Conservation (phyloP, 1,139 yeast genomes). For the Saccharomycopsis hybrid region DNA sequence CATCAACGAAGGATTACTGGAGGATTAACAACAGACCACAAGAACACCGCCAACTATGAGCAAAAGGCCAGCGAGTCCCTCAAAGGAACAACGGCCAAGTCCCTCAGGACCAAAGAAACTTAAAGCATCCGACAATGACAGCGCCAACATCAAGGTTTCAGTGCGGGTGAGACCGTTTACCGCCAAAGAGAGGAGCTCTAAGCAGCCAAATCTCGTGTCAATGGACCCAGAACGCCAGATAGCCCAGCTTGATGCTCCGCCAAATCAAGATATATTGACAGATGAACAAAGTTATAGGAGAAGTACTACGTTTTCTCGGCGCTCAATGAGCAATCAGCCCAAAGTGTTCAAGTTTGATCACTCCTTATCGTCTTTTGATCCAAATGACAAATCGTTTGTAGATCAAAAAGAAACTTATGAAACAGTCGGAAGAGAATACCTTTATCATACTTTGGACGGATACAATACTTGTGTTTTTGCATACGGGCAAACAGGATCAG, state of each 20-base stretch:
- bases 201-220: slow-evolving; percentile 17
- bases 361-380: slow-evolving; percentile 51
- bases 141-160: slow-evolving; percentile 34
- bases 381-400: slow-evolving; percentile 32
- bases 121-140: not conserved
- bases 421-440: slow-evolving; percentile 48
- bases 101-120: too few relatives aligned
- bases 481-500: slow-evolving; percentile 74
- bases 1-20: too few relatives aligned
- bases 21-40: too few relatives aligned
- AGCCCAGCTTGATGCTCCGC: not conserved
- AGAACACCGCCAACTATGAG: too few relatives aligned
- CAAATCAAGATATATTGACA: too few relatives aligned
- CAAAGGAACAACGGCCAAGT: too few relatives aligned
- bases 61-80: too few relatives aligned
- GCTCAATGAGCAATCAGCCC: too few relatives aligned
- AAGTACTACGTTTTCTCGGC: too few relatives aligned
- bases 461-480: slow-evolving; percentile 72
- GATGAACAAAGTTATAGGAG: too few relatives aligned
- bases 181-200: not conserved
- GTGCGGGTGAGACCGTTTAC: slow-evolving; percentile 40
- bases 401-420: slow-evolving; percentile 46
- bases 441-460: slow-evolving; percentile 62
- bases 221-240: slow-evolving; percentile 4
- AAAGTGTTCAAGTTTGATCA: slow-evolving; percentile 46